These are phyloP conservation scores for Pachysandra terminalis DNA, from an alignment of 164 flowering plant species.

Conservation along the genomic window DNA sequence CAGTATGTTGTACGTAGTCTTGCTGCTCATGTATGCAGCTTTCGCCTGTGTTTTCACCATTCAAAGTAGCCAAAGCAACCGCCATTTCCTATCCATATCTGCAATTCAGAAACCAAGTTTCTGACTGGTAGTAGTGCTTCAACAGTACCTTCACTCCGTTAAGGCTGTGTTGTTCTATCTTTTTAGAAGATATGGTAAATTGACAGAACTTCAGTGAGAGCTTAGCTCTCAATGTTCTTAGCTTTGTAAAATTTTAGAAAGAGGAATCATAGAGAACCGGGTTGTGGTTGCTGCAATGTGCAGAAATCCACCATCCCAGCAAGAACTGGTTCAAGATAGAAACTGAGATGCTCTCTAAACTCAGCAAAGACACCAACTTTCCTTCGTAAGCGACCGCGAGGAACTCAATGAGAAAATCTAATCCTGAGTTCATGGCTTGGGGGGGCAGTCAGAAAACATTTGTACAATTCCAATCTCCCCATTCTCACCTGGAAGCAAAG, in stretches of 20 bases:
- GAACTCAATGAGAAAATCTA: conserved; percentile 46
- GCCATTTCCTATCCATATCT: conserved; percentile 20
- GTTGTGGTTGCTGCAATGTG: conserved; percentile 42
- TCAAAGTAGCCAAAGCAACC: conserved; percentile 23
- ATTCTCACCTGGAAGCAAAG: too few species aligned
- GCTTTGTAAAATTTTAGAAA: conserved; percentile 46
- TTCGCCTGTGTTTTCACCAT: conserved; percentile 11
- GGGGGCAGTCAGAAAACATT: conserved; percentile 42
- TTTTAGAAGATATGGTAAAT: conserved; percentile 41
- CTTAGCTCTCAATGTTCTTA: conserved; percentile 40
- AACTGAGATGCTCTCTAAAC: conserved; percentile 47
- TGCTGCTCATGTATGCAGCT: conserved; percentile 14
- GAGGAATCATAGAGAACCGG: conserved; percentile 43
- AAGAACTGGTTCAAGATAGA: conserved; percentile 49
- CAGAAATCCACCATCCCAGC: conserved; percentile 43
- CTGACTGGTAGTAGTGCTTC: conserved; percentile 34
- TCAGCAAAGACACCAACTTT: too few species aligned
- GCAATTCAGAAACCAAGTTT: conserved; percentile 35
- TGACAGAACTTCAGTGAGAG: conserved; percentile 41
- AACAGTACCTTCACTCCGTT: conserved; percentile 26
- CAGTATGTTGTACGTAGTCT: too few species aligned
- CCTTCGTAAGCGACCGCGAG: too few species aligned
- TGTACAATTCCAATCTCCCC: conserved; percentile 56
- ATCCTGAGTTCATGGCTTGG: conserved; percentile 52
- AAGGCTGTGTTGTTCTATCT: conserved; percentile 27